Percentiles rank a stretch among this genome's conserved stretches.
Evolutionary conservation across 2,329 filamentous ascomycete genomes (phyloP).

Genomic region (Aspergillus sp.): DNA sequence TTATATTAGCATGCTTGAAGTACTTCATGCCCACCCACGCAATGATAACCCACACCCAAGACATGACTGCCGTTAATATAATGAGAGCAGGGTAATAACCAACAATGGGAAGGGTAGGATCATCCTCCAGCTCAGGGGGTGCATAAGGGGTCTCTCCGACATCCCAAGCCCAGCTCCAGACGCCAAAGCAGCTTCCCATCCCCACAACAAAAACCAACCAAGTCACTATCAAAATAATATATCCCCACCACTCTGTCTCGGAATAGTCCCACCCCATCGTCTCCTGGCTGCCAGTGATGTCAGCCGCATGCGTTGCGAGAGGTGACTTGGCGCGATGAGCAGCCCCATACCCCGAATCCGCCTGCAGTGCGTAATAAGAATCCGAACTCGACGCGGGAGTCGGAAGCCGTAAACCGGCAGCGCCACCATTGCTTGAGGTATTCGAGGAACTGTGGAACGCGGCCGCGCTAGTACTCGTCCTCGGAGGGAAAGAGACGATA

Average conservation of each 20-base stretch:
- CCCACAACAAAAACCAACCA: constrained; percentile 96
- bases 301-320: constrained; percentile 35
- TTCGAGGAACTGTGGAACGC: constrained; percentile 9
- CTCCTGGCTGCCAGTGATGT: constrained; percentile 41
- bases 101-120: constrained; percentile 89
- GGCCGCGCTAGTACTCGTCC: constrained; percentile 35
- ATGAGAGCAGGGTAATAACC: constrained; percentile 96
- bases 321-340: constrained; percentile 39
- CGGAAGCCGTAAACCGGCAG: constrained; percentile 29
- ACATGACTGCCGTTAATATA: constrained; percentile 91
- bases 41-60: constrained; percentile 97
- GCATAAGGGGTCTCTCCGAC: constrained; percentile 95
- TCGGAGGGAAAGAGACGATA: constrained; percentile 62
- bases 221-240: constrained; percentile 84
- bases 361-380: constrained; percentile 58
- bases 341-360: constrained; percentile 35
- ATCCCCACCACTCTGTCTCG: constrained; percentile 98
- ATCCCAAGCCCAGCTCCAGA: constrained; percentile 99
- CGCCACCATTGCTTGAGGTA: constrained; percentile 14
- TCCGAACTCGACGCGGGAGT: constrained; percentile 60
- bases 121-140: constrained; percentile 91
- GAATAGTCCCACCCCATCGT: constrained; percentile 73
- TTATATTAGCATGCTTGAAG: constrained; percentile 95
- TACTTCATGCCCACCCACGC: constrained; percentile 99
- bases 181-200: constrained; percentile 90